Evolutionary conservation across 176 grass and related monocot species (phyloP), one percentile per base, ranked within the genome.

Genomic region (Raddia distichophylla): DNA sequence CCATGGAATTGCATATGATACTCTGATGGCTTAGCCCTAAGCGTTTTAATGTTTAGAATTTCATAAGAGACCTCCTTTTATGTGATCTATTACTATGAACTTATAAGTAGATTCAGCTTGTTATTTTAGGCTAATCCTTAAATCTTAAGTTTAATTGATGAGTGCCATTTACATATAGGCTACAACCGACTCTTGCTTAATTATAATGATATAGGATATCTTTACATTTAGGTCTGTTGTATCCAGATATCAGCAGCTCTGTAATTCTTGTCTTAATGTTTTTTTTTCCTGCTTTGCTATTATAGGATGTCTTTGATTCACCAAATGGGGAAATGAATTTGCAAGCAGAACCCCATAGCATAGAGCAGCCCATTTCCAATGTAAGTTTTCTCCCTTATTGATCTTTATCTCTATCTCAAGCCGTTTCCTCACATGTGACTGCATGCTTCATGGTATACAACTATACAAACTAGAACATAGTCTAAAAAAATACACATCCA

Each of bases 301-400:
- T 27, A 62, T 64, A 89, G 87, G 77, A 71, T 64, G 72, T 5
- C 44, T 8, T 69, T 70, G 82, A 8, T 51, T 14, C 71, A 15
- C 65, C n/a, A 50, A 47, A 64, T 44, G 47, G 6, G 44, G 71
- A 64, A 71, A 27, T 18, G 49, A 69, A 45, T 53, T 47, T 76
- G 77, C 77, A 80, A 48, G 43, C 64, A 76, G 71, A 80, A 55
- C 71, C 56, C 64, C 76, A 64, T 80, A 57, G 2, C 37, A 71
- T 56, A 76, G 56, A 71, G 47, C 58, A 81, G 51, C 71, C 40
- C 2, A 47, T 11, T 81, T 65, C 64, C 18, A 57, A 10, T 81
- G 87, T 89, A 81, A 81, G 63, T n/a, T 49, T 15, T 1, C 65
- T 37, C 10, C 42, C 20, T 14, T 49, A 7, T 54, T 37, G 37